A percentile compares a stretch with the other conserved stretches of the same genome.
These are phyloP conservation scores for Hypericum androsaemum DNA, from an alignment of 345 rosid species.

Conservation along the genomic window DNA sequence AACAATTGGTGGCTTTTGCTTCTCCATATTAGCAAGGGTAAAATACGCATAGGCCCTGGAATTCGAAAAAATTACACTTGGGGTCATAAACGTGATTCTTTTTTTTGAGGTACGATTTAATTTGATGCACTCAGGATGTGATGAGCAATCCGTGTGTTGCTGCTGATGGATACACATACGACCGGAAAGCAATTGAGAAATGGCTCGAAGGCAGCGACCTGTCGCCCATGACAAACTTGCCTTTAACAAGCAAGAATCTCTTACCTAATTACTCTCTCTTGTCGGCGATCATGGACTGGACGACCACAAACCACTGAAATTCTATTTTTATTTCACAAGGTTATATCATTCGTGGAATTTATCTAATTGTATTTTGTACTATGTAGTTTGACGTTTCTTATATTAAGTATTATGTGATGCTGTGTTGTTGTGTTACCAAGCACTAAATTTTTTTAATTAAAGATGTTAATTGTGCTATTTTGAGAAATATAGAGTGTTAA, in stretches of 20 bases:
- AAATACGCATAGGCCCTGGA: no score
- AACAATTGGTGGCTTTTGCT: no score
- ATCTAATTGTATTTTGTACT: no score
- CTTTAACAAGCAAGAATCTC: constrained; percentile 39
- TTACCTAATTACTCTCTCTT: constrained; percentile 54
- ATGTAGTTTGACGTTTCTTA: no score
- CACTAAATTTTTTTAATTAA: no score
- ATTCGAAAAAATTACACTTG: no score
- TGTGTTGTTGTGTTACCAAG: no score
- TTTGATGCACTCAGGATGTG: constrained; percentile 38
- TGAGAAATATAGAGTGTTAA: no score
- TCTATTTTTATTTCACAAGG: not conserved
- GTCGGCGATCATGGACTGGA: constrained; percentile 67
- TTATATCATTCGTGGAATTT: no score
- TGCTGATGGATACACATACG: constrained; percentile 78
- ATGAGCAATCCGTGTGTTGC: constrained; percentile 84
- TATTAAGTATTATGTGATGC: no score
- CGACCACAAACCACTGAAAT: constrained; percentile 23
- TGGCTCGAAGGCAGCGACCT: constrained; percentile 51
- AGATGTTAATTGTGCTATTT: no score
- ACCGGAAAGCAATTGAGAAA: constrained; percentile 53
- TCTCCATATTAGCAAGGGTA: no score
- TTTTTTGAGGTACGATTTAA: not conserved
- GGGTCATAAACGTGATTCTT: not conserved
- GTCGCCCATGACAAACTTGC: constrained; percentile 57